Evolutionary conservation across 2,329 filamentous ascomycete species (phyloP).

Genomic region (Aspergillus ruber): DNA sequence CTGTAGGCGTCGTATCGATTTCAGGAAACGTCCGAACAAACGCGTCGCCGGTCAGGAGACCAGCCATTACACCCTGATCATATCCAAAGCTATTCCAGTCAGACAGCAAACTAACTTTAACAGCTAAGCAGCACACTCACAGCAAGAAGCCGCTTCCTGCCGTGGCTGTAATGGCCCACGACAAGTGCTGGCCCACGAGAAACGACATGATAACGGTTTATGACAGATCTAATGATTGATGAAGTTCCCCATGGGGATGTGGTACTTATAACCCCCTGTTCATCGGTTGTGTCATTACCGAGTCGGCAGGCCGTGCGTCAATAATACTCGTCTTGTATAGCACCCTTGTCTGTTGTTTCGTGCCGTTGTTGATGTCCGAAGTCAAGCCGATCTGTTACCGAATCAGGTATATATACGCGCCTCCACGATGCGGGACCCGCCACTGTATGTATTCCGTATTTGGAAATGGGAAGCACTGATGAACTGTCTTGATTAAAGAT

Average conservation of each 20-base stretch:
- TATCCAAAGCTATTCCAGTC: slow-evolving; percentile 23
- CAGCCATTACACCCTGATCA: slow-evolving; percentile 36
- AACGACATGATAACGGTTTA: slow-evolving; percentile 13
- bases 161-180: slow-evolving; percentile 39
- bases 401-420: not conserved
- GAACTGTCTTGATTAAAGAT: not conserved
- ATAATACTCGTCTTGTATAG: not conserved
- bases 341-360: not conserved
- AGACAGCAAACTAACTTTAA: not conserved
- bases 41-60: slow-evolving; percentile 23
- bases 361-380: not conserved
- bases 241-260: not conserved
- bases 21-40: slow-evolving; percentile 22
- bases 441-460: not conserved
- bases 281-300: not conserved
- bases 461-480: not conserved
- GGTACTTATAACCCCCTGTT: not conserved
- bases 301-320: not conserved
- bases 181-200: slow-evolving; percentile 27
- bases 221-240: not conserved
- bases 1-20: slow-evolving; percentile 26
- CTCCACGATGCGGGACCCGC: not conserved
- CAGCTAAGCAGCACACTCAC: slow-evolving; percentile 26
- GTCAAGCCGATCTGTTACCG: not conserved
- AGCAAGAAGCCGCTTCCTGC: slow-evolving; percentile 36